These are phyloP conservation scores for Dittrichia graveolens DNA, from an alignment of 129 eudicot genomes.

Conservation along the genomic window DNA sequence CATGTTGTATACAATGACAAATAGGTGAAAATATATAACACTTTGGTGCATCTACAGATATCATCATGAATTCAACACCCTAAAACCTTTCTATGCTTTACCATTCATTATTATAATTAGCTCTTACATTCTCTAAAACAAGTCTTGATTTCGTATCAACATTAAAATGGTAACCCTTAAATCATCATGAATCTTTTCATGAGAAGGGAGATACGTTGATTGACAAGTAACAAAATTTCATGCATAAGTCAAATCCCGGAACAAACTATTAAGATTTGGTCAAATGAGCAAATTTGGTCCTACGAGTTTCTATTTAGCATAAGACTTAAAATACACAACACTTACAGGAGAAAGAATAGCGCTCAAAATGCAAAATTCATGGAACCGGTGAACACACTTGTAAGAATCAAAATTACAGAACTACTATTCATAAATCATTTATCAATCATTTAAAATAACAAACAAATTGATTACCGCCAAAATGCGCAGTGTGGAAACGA, in stretches of 20 bases:
- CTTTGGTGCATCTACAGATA: too few species aligned
- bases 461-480: constrained; percentile 64
- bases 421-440: neutral
- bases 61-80: neutral
- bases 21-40: too few species aligned
- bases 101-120: neutral
- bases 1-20: too few species aligned
- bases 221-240: neutral
- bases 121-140: neutral
- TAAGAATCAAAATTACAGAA: neutral
- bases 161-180: neutral
- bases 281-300: too few species aligned
- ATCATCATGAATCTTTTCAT: neutral
- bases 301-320: neutral
- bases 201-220: neutral
- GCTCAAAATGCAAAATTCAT: neutral
- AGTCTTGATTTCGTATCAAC: neutral
- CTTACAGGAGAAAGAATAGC: neutral
- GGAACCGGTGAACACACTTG: neutral
- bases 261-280: too few species aligned
- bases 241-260: neutral
- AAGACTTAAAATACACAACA: neutral
- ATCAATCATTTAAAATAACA: neutral
- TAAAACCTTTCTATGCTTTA: neutral
- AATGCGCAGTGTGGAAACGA: constrained; percentile 93